These are phyloP conservation scores for Pleurostoma richardsiae DNA, from an alignment of 2,329 filamentous ascomycete species.

Conservation along the genomic window DNA sequence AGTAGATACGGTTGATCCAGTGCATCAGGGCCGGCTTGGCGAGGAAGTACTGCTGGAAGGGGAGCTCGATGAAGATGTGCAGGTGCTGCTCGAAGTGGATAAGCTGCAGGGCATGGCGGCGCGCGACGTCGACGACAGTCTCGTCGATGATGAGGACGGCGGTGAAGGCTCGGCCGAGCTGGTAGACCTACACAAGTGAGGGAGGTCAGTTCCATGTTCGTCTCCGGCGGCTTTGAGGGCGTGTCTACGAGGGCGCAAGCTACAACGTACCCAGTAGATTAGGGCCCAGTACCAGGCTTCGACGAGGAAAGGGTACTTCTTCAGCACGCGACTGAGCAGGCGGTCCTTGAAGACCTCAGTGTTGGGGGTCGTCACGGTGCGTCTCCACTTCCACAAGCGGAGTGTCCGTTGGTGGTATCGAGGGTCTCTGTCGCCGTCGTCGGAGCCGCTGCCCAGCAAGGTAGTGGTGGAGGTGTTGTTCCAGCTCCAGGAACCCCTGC, in stretches of 20 bases:
- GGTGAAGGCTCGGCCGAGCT: conserved; percentile 67
- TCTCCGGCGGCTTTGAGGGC: too few relatives aligned
- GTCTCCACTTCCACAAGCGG: conserved; percentile 35
- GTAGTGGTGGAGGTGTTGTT: conserved; percentile 16
- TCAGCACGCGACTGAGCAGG: conserved; percentile 58
- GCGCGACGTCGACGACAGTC: conserved; percentile 62
- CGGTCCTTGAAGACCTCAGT: conserved; percentile 55
- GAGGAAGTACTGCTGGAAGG: conserved; percentile 51
- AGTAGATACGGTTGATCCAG: conserved; percentile 70
- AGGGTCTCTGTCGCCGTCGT: conserved; percentile 8
- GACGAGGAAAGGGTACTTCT: conserved; percentile 65
- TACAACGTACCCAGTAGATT: conserved; percentile 66
- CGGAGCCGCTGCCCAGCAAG: conserved; percentile 2
- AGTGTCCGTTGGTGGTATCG: conserved; percentile 15
- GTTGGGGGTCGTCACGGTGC: conserved; percentile 53
- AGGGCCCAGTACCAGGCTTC: conserved; percentile 76
- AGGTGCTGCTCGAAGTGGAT: conserved; percentile 62
- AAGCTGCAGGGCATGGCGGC: conserved; percentile 62
- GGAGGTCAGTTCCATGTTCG: background rate
- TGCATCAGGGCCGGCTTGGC: conserved; percentile 51
- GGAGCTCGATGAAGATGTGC: conserved; percentile 60
- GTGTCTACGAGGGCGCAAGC: background rate
- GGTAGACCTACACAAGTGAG: conserved; percentile 53
- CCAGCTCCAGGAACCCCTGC: conserved; percentile 6
- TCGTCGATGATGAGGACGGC: conserved; percentile 60